A percentile compares a stretch with the other conserved stretches of the same genome.
phyloP scores from a whole-genome alignment of 73 alveolate species.

The Tetrahymena borealis region DNA sequence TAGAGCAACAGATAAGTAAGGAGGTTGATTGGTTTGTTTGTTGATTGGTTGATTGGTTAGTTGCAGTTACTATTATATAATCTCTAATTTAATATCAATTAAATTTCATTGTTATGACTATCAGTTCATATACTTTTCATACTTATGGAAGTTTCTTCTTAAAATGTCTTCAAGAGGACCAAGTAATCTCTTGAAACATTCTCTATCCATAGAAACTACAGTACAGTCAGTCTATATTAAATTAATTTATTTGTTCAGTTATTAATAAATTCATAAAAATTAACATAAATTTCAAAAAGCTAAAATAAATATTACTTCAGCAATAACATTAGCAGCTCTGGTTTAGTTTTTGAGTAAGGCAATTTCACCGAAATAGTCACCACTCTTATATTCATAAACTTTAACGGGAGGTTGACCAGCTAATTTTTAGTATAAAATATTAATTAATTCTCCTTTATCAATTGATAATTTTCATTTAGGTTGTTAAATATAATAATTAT shows the following conservation, averaged over 20 bases:
- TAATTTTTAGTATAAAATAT: conserved; percentile 66
- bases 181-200: conserved; percentile 62
- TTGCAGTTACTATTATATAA: not conserved
- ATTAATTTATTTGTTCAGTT: conserved; percentile 54
- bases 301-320: conserved; percentile 14
- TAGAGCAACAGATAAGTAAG: not conserved
- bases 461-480: too few relatives aligned
- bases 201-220: conserved; percentile 55
- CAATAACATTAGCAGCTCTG: conserved; percentile 88
- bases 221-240: conserved; percentile 43
- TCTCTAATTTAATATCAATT: not conserved
- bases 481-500: conserved; percentile 61
- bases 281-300: too few relatives aligned
- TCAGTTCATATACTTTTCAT: conserved; percentile 49
- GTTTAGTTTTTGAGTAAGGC: conserved; percentile 89
- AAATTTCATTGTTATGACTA: not conserved
- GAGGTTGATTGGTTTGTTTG: too few relatives aligned
- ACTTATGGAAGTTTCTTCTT: conserved; percentile 52
- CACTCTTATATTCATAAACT: conserved; percentile 71
- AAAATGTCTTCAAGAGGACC: conserved; percentile 77
- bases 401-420: conserved; percentile 72
- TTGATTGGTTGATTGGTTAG: too few relatives aligned
- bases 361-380: conserved; percentile 95
- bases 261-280: conserved; percentile 13
- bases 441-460: too few relatives aligned